Evolutionary conservation across 2,329 filamentous ascomycete species (phyloP).

Genomic region (Septoria linicola): DNA sequence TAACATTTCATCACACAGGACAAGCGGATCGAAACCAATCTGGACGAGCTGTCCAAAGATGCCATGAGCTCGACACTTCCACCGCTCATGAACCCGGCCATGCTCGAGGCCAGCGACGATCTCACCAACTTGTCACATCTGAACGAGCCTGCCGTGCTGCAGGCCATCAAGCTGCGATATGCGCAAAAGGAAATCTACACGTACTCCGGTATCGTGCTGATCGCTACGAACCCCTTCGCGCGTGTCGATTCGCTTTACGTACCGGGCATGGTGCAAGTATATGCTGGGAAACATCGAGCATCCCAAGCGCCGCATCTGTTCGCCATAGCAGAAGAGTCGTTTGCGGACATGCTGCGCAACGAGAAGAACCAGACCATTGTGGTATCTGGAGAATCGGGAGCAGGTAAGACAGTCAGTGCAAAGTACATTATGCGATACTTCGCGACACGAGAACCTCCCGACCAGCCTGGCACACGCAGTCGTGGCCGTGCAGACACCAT

Average conservation of each 20-base stretch:
- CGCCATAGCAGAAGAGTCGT: slow-evolving; percentile 97
- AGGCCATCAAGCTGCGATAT: slow-evolving; percentile 96
- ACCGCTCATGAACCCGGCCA: slow-evolving; percentile 94
- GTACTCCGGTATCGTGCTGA: slow-evolving; percentile 97
- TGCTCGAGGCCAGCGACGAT: slow-evolving; percentile 98
- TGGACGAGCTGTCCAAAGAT: slow-evolving; percentile 72
- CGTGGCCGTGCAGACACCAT: slow-evolving; percentile 76
- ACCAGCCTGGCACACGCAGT: slow-evolving; percentile 73
- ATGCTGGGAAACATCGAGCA: slow-evolving; percentile 92
- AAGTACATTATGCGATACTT: slow-evolving; percentile 99
- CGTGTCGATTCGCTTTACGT: slow-evolving; percentile 97
- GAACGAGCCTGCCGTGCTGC: slow-evolving; percentile 95
- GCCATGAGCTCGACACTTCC: slow-evolving; percentile 77
- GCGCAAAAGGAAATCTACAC: slow-evolving; percentile 99
- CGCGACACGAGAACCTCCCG: slow-evolving; percentile 90
- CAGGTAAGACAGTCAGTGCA: slow-evolving; percentile 97
- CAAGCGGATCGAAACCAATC: slow-evolving; percentile 75
- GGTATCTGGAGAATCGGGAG: slow-evolving; percentile 98
- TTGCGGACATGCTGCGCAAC: slow-evolving; percentile 97
- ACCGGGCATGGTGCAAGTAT: slow-evolving; percentile 99
- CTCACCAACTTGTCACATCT: slow-evolving; percentile 95
- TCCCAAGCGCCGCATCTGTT: slow-evolving; percentile 98
- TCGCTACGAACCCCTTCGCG: slow-evolving; percentile 97
- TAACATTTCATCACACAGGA: slow-evolving; percentile 59
- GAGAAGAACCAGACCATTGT: slow-evolving; percentile 96